Evolutionary conservation across 1,284 basidiomycete species (phyloP), one percentile per base, ranked within the genome.

Genomic region (Heterobasidion irregulare): DNA sequence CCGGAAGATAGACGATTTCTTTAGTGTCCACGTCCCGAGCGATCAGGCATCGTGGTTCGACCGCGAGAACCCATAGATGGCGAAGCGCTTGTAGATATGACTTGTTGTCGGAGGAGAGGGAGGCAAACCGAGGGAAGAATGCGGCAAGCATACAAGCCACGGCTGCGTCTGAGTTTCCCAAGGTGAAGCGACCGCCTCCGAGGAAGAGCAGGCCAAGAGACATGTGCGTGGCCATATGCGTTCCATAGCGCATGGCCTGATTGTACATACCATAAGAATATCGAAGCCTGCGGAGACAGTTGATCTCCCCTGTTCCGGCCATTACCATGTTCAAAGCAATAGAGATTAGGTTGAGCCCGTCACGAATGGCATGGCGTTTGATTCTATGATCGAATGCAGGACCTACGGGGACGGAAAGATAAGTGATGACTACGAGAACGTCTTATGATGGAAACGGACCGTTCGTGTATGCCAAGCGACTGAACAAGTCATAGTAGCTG

Each of bases 261-360:
- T 89, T 86, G 65, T 90, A 88, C 75, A 92, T 87, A n/a, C 94
- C 95, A 65, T 95, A 98, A 3, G 90, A 86, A 64, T 91, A 85
- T 26, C 97, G 83, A 12, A 98, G 77, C n/a, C 94, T 82, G 34
- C 93, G 84, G 32, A 99, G 76, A 58, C 92, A 88, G 52, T 89
- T 89, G 47, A 98, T 83, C 67, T 99, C 94, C 10, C 97, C 97
- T 0, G 94, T 97, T 2, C 97, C 97, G 0, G 94, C 92, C 89
- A 98, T 94, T 52, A 98, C 88, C 76, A 96, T 89, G 61, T 87
- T 86, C 33, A 97, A 72, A 3, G 94, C 79, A 43, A 98, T 77
- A 0, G 92, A 88, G 56, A 97, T 87, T 33, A 95, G 75, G 65
- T 92, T 95, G 47, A 97, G 75, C 2, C 92, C 92, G 63, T 95